Conservation (phyloP, 768 basidiomycete genomes). For the Tulasnella sp. region DNA sequence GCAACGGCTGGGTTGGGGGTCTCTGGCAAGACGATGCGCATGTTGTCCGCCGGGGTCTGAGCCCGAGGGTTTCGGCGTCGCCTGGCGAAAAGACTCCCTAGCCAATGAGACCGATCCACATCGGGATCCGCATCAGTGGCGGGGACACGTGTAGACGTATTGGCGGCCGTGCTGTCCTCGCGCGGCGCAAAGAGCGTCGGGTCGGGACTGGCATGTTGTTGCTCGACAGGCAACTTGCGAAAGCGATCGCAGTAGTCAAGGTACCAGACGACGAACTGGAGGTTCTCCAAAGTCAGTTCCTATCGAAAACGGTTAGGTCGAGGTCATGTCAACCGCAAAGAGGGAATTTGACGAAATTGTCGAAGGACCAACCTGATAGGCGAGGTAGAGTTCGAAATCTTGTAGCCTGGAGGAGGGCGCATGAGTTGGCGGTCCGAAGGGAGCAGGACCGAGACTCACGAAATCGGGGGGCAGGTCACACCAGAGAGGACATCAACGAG, state of each 20-base stretch:
- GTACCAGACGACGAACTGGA: slow-evolving; percentile 31
- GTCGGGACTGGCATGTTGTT: slow-evolving; percentile 1
- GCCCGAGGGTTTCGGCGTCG: not conserved
- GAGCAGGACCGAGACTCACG: slow-evolving; percentile 20
- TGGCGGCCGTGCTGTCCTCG: too few relatives aligned
- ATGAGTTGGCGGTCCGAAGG: too few relatives aligned
- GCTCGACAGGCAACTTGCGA: slow-evolving; percentile 21
- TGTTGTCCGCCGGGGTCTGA: not conserved
- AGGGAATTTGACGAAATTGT: not conserved
- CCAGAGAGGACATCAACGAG: slow-evolving; percentile 30
- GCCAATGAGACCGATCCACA: not conserved
- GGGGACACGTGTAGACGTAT: too few relatives aligned
- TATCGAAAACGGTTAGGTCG: slow-evolving; percentile 5
- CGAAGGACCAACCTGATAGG: slow-evolving; percentile 9
- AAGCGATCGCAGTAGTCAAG: slow-evolving; percentile 32
- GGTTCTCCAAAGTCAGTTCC: slow-evolving; percentile 28
- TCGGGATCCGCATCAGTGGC: not conserved
- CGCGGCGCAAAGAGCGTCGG: not conserved
- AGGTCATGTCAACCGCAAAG: not conserved
- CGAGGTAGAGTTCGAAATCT: slow-evolving; percentile 25
- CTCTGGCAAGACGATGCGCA: not conserved
- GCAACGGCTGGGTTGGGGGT: not conserved
- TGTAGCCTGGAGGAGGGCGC: slow-evolving; percentile 21
- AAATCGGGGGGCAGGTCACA: slow-evolving; percentile 32
- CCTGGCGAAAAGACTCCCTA: not conserved